phyloP scores from a whole-genome alignment of 345 rosid genomes.

The Heritiera littoralis region DNA sequence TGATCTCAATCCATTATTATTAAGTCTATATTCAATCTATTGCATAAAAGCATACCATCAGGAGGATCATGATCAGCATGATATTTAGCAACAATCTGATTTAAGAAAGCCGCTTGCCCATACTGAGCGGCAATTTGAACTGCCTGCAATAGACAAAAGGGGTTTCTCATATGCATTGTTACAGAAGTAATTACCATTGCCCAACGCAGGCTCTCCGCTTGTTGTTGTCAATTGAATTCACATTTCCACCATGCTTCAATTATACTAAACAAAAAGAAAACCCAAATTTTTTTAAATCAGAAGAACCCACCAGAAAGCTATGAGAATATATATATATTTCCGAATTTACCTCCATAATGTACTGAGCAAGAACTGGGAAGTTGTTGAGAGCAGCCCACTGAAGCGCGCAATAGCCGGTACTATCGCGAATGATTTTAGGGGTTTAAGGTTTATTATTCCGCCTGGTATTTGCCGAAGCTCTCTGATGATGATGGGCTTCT shows the following conservation, averaged over 20 bases:
- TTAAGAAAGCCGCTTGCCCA: conserved; percentile 82
- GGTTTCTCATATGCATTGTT: conserved; percentile 11
- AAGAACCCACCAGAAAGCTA: background rate
- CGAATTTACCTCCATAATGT: too few relatives aligned
- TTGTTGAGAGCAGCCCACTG: too few relatives aligned
- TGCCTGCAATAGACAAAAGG: conserved; percentile 50
- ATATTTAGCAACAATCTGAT: conserved; percentile 66
- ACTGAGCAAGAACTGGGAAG: too few relatives aligned
- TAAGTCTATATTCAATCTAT: background rate
- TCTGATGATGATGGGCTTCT: too few relatives aligned
- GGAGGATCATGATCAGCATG: conserved; percentile 77
- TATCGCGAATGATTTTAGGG: too few relatives aligned
- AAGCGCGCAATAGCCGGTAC: too few relatives aligned
- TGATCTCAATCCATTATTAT: background rate
- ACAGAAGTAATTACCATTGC: conserved; percentile 31
- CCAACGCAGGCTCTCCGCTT: conserved; percentile 89
- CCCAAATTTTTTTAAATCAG: background rate
- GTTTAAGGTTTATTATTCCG: too few relatives aligned
- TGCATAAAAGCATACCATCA: conserved; percentile 64
- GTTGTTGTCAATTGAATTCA: conserved; percentile 59
- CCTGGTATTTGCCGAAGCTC: too few relatives aligned
- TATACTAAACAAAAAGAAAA: background rate
- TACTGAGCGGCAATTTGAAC: conserved; percentile 95
- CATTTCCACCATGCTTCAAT: conserved; percentile 72
- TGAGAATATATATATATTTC: too few relatives aligned